Evolutionary conservation across 1,284 basidiomycete genomes (phyloP).

Genomic region (Leccinum ponderosum): DNA sequence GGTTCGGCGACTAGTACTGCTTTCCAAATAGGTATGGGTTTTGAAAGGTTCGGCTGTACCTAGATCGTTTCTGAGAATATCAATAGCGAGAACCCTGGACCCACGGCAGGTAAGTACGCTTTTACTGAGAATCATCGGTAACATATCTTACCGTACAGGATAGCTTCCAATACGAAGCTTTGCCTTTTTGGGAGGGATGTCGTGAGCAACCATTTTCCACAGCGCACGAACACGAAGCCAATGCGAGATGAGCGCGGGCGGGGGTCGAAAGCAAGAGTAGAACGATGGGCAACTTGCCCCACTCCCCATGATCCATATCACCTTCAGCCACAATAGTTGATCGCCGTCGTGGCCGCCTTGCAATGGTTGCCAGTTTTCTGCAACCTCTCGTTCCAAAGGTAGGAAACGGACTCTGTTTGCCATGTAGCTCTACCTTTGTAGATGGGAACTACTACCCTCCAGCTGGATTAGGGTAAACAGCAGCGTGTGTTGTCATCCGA

Average conservation of each 20-base stretch:
- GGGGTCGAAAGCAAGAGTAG: background rate
- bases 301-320: background rate
- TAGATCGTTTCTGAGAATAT: constrained; percentile 15
- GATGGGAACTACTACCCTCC: background rate
- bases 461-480: background rate
- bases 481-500: background rate
- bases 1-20: no score
- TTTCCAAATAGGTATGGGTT: background rate
- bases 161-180: constrained; percentile 20
- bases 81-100: constrained; percentile 19
- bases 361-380: background rate
- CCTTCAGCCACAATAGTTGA: background rate
- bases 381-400: background rate
- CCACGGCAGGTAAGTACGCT: background rate
- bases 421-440: background rate
- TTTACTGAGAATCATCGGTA: background rate
- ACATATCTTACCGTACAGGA: constrained; percentile 22
- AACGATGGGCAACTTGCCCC: background rate
- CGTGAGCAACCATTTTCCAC: background rate
- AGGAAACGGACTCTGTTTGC: background rate
- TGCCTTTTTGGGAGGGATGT: constrained; percentile 17
- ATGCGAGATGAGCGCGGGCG: background rate
- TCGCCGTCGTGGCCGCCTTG: background rate
- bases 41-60: constrained; percentile 4
- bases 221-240: background rate